Evolutionary conservation across 1,139 yeast species (phyloP).

Genomic region (Geotrichum carabidarum): DNA sequence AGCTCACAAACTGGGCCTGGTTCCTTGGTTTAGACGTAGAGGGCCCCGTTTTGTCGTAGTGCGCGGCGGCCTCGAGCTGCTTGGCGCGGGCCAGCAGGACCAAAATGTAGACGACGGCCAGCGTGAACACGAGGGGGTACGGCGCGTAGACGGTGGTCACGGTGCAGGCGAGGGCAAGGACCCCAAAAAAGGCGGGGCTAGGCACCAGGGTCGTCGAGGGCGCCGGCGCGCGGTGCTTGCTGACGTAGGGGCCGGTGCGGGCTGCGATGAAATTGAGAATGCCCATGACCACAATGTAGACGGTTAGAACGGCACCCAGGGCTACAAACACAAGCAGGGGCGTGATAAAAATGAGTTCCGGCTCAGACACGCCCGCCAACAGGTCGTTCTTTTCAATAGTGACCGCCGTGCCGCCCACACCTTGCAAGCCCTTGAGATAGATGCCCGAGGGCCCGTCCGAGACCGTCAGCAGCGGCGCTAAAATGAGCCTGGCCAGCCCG

Average conservation of each 20-base stretch:
- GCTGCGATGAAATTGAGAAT: background rate
- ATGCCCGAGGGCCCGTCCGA: background rate
- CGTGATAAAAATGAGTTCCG: slow-evolving; percentile 32
- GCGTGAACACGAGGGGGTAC: slow-evolving; percentile 57
- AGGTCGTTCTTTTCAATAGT: slow-evolving; percentile 22
- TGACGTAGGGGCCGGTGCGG: background rate
- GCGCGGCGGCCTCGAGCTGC: background rate
- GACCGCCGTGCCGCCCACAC: slow-evolving; percentile 16
- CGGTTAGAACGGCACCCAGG: slow-evolving; percentile 28
- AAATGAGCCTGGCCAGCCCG: slow-evolving; percentile 20
- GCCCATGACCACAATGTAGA: slow-evolving; percentile 2
- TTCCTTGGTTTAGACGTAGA: background rate
- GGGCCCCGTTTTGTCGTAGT: too few relatives aligned
- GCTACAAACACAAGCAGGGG: slow-evolving; percentile 35
- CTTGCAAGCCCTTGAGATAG: slow-evolving; percentile 14
- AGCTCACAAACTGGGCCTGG: background rate
- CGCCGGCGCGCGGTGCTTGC: background rate
- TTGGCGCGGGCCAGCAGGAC: slow-evolving; percentile 2
- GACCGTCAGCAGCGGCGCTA: slow-evolving; percentile 11
- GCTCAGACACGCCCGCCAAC: slow-evolving; percentile 31
- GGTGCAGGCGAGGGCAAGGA: background rate
- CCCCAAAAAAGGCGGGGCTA: background rate
- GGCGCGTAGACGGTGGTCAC: slow-evolving; percentile 57
- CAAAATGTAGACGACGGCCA: slow-evolving; percentile 8
- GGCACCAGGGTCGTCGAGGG: background rate